Base-by-base conservation (phyloP, 345 rosid species). In the Citrus sp. region DNA sequence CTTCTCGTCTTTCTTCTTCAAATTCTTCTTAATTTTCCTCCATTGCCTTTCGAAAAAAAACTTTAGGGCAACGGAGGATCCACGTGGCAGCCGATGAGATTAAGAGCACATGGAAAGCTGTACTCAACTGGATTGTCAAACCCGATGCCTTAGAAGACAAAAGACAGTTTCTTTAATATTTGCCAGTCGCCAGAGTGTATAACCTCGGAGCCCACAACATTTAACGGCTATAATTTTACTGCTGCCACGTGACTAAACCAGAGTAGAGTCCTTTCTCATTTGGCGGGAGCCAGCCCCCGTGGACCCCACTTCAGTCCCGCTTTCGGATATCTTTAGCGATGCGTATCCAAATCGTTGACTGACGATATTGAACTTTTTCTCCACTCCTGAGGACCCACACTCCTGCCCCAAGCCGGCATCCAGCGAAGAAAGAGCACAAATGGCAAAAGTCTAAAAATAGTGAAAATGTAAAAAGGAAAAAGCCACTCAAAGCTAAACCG, bases 151-250 rank as follows among this genome's bases (percentile, higher is more conserved):
- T 32, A 3, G 22, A 6, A 27, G 67, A 82, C 81, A 71, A 75
- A 75, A 30, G 68, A 79, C 78, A 12, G 55, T 40, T 63, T 13
- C 19, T 72, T 82, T 65, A 25, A 46, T 62, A 46, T 46, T 13
- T 3, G 51, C 18, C 51, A 27, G 40, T 70, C 24, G 80, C 80
- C 82, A 79, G 87, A 66, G 72, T 80, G 84, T 70, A 42, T 5
- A 8, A 12, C 73, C 75, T 75, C 56, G 83, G 85, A 74, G 75
- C 79, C 83, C 82, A 73, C 85, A 28, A 19, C 79, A 60, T 58
- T 58, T 74, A 84, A 90, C 90, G 93, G 89, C 89, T 84, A 86
- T 61, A 81, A 63, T 80, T 69, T 56, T 32, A 60, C 59, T 69
- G 63, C 54, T 51, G 87, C 85, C 90, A 90, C 91, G 90, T 86